Conservation (phyloP, 331 rosid species). For the Acacia concinna region DNA sequence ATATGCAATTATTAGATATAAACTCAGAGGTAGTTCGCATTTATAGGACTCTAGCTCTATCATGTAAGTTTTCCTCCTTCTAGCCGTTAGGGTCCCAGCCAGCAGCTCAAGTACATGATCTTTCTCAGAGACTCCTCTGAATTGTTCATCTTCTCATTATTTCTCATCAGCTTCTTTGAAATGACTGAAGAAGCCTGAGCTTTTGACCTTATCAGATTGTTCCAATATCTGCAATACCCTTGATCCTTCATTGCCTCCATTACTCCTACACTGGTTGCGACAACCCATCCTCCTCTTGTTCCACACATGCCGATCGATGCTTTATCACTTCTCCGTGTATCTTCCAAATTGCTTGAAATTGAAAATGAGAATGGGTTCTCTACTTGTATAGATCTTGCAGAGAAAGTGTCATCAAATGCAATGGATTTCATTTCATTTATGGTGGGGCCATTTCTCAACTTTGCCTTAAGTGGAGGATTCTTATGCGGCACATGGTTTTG, state of each 20-base stretch:
- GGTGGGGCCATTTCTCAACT: background rate
- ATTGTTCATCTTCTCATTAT: slow-evolving; percentile 34
- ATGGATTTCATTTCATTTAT: background rate
- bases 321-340: background rate
- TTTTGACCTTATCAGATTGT: slow-evolving; percentile 33
- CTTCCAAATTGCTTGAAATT: background rate
- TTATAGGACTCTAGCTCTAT: background rate
- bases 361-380: slow-evolving; percentile 5
- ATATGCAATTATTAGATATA: background rate
- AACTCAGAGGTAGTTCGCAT: background rate
- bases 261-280: slow-evolving; percentile 53
- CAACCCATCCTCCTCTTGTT: slow-evolving; percentile 35
- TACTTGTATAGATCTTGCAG: slow-evolving; percentile 18
- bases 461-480: background rate
- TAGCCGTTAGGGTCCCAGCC: slow-evolving; percentile 9
- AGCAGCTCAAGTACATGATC: slow-evolving; percentile 55
- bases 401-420: background rate
- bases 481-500: slow-evolving; percentile 39
- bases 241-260: slow-evolving; percentile 71
- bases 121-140: slow-evolving; percentile 48
- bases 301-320: slow-evolving; percentile 26
- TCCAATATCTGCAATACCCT: slow-evolving; percentile 50
- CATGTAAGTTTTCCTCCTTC: background rate
- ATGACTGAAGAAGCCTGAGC: slow-evolving; percentile 36
- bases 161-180: background rate